Base-by-base conservation (phyloP, 495 filamentous ascomycete genomes). In the Aspergillus haitiensis region DNA sequence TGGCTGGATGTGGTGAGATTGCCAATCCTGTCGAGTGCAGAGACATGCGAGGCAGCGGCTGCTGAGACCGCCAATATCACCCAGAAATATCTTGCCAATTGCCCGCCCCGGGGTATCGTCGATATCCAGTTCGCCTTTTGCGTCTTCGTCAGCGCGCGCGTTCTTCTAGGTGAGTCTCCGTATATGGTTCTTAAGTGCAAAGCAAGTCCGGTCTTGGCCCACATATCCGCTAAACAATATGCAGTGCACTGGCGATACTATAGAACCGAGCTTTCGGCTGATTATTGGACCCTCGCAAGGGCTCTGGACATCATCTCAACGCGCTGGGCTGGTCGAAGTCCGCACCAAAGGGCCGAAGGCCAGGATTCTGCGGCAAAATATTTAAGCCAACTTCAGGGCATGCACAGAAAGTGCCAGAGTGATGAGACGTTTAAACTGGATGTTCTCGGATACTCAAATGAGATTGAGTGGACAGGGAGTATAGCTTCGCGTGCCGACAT, bases 41-140 rank as follows among this genome's bases (percentile, higher is more conserved):
- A 58, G 15, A 58, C 55, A 6, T 58, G 55, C 34, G 45, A 58
- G 15, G 42, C 55, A 6, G 55, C 55, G 3, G 55, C 55, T 12
- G 45, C 46, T 10, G 55, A 58, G 11, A 49, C 34, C 13, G 55
- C 55, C 10, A 40, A 39, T 11, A 58, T 58, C 45, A 58, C 55
- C 1, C 34, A 42, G n/a, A 49, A 58, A 21, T 58, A 50, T 18
- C 33, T 58, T 2, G 46, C 49, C n/a, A 58, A 49, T 35, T 40
- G 45, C 8, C 55, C 46, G n/a, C 10, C 44, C 7, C n/a, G 21
- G 8, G 27, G 45, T 7, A 21, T 49, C 2, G 45, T 58, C 4
- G 46, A 42, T 32, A 58, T 45, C 55, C 55, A 50, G 34, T 58
- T 58, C 16, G 35, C 45, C 4, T 58, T 58, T 12, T 58, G 55